A percentile compares a stretch with the other conserved stretches of the same genome.
phyloP scores from a whole-genome alignment of 768 basidiomycete genomes.

The Amanita polypyramis region DNA sequence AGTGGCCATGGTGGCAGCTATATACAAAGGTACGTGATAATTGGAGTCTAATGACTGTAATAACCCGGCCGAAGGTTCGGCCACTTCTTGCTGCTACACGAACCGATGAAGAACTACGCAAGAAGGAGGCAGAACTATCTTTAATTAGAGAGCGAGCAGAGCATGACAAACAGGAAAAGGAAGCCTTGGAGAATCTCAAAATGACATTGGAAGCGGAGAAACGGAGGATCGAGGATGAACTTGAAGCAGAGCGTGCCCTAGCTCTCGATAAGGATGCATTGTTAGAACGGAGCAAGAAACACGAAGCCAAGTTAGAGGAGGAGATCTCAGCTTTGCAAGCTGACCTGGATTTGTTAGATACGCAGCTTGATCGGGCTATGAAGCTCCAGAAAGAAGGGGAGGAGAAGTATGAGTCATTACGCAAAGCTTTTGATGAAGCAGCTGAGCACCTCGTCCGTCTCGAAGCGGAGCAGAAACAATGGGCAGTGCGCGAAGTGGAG shows the following conservation, averaged over 20 bases:
- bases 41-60: not conserved
- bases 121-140: constrained; percentile 77
- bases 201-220: constrained; percentile 81
- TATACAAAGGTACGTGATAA: constrained; percentile 70
- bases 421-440: constrained; percentile 71
- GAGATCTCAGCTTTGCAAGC: constrained; percentile 70
- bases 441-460: constrained; percentile 78
- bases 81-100: constrained; percentile 88
- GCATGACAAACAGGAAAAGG: constrained; percentile 73
- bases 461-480: constrained; percentile 66
- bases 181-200: constrained; percentile 68
- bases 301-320: constrained; percentile 80
- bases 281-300: constrained; percentile 74
- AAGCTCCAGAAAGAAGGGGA: constrained; percentile 71
- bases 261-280: constrained; percentile 76
- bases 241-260: constrained; percentile 74
- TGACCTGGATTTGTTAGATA: constrained; percentile 78
- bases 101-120: constrained; percentile 82
- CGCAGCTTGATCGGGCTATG: constrained; percentile 75
- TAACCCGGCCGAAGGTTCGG: constrained; percentile 49
- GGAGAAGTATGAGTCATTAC: constrained; percentile 63
- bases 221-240: constrained; percentile 65
- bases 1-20: constrained; percentile 99
- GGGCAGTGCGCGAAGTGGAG: constrained; percentile 54
- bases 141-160: constrained; percentile 79